Base-by-base conservation (phyloP, 2,329 filamentous ascomycete genomes). In the Diaporthe longicolla region DNA sequence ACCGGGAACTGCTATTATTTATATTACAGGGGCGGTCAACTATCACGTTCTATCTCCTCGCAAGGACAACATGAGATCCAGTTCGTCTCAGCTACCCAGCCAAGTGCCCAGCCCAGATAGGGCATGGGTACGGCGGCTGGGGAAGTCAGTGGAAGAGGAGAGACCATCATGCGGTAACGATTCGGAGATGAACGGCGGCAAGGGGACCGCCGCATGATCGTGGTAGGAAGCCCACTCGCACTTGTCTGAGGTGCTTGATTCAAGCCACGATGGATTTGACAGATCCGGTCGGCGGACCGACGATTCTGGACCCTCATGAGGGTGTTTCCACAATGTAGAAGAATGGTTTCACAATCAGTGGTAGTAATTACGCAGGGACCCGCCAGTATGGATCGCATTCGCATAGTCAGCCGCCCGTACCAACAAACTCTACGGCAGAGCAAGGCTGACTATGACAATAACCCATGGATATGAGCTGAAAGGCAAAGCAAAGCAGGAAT, bases 111-210 rank as follows among this genome's bases (percentile, higher is more conserved):
- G 63, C n/a, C 32, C 9, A 54, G 61, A 52, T n/a, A 15, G 13
- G 29, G 43, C 61, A 66, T 66, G 43, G 63, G 48, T 40, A n/a
- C 13, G 37, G n/a, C 32, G 48, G 48, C 45, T 66, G 7, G 13
- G n/a, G 11, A 19, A 15, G 15, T 7, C 40, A 43, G 7, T 3
- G 40, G 4, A 19, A 17, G 13, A 43, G 15, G 15, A 19, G 1
- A 21, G 17, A 15, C 5, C 17, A 19, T 37, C 24, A 54, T 40
- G 48, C 48, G 63, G n/a, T 48, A 68, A 54, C 24, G n/a, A 40
- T 68, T 68, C 32, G 61, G 61, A 66, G 11, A 35, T 66, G 32
- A 43, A 35, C 11, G 1, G 24, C 29, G 29, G 43, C 45, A 52
- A 26, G 32, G 45, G 4, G 2, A 40, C 15, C 40, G 40, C 11